These are phyloP conservation scores for Saxispiralis lemnorum DNA, from an alignment of 495 filamentous ascomycete species.

Conservation along the genomic window DNA sequence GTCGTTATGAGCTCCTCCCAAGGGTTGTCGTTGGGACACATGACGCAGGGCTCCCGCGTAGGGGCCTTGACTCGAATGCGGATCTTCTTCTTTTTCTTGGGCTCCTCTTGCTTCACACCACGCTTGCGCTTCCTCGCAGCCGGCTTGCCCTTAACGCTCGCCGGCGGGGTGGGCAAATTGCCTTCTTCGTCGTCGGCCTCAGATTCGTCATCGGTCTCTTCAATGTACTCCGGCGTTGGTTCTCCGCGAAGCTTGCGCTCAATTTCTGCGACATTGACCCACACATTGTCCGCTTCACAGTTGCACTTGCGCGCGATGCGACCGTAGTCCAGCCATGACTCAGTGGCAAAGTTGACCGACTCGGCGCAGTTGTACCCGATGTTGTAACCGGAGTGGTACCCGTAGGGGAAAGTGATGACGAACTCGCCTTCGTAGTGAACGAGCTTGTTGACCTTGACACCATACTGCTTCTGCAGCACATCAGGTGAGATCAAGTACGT, in stretches of 20 bases:
- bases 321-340: conserved; percentile 87
- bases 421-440: conserved; percentile 97
- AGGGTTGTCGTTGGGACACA: conserved; percentile 85
- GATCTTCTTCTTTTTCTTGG: conserved; percentile 43
- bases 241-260: conserved; percentile 87
- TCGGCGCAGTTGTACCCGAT: conserved; percentile 97
- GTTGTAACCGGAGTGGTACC: conserved; percentile 97
- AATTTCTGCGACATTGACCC: conserved; percentile 90
- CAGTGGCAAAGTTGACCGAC: conserved; percentile 93
- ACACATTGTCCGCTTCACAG: conserved; percentile 90
- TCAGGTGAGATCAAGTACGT: conserved; percentile 92
- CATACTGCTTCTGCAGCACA: conserved; percentile 66
- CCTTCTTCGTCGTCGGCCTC: conserved; percentile 50
- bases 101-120: conserved; percentile 33
- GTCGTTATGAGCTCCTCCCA: conserved; percentile 71
- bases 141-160: conserved; percentile 47
- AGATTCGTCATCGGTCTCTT: conserved; percentile 63
- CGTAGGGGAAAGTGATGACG: conserved; percentile 94
- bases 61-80: conserved; percentile 54
- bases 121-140: conserved; percentile 41
- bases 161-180: conserved; percentile 63
- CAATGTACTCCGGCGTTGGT: conserved; percentile 68
- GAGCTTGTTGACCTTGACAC: conserved; percentile 85
- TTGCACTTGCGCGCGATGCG: conserved; percentile 93
- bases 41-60: conserved; percentile 66